Percentiles rank a stretch among this genome's conserved stretches.
phyloP scores from a whole-genome alignment of 345 rosid species.

The Aquilaria malaccensis region DNA sequence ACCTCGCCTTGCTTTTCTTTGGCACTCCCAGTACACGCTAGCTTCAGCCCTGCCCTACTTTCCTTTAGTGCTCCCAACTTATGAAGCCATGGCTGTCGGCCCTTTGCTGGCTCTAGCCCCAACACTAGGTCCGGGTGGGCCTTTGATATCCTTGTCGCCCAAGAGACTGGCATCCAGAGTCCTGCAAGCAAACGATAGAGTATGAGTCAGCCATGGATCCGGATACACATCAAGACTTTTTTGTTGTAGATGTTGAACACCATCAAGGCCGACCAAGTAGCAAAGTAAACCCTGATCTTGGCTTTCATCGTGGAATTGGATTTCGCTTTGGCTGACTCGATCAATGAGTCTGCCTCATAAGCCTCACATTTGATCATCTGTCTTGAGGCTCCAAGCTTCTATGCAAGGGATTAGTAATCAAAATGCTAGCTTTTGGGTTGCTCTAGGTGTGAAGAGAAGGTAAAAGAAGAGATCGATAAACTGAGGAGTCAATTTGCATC shows the following conservation, averaged over 20 bases:
- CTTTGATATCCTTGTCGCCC: slow-evolving; percentile 82
- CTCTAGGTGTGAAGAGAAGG: slow-evolving; percentile 23
- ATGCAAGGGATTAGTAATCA: slow-evolving; percentile 57
- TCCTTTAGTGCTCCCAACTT: no score
- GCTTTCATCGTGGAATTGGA: slow-evolving; percentile 45
- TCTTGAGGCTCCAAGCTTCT: slow-evolving; percentile 20
- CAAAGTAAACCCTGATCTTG: slow-evolving; percentile 87
- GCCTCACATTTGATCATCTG: slow-evolving; percentile 56
- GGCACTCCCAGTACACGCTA: no score
- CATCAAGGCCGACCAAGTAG: slow-evolving; percentile 96
- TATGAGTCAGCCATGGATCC: slow-evolving; percentile 94
- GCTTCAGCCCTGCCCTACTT: no score
- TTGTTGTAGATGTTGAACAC: slow-evolving; percentile 95
- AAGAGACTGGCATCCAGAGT: slow-evolving; percentile 90
- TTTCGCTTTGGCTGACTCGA: slow-evolving; percentile 30
- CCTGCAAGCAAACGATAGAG: slow-evolving; percentile 87
- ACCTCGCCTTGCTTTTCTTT: no score
- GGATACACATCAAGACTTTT: slow-evolving; percentile 96
- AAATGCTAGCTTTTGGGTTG: slow-evolving; percentile 22
- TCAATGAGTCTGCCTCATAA: slow-evolving; percentile 72
- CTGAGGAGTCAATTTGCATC: not conserved
- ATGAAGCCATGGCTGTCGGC: no score
- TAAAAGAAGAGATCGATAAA: slow-evolving; percentile 29
- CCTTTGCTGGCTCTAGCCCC: slow-evolving; percentile 23
- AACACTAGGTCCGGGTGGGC: slow-evolving; percentile 83